phyloP scores from a whole-genome alignment of 2,329 filamentous ascomycete genomes.

The Fonsecaea nubica region DNA sequence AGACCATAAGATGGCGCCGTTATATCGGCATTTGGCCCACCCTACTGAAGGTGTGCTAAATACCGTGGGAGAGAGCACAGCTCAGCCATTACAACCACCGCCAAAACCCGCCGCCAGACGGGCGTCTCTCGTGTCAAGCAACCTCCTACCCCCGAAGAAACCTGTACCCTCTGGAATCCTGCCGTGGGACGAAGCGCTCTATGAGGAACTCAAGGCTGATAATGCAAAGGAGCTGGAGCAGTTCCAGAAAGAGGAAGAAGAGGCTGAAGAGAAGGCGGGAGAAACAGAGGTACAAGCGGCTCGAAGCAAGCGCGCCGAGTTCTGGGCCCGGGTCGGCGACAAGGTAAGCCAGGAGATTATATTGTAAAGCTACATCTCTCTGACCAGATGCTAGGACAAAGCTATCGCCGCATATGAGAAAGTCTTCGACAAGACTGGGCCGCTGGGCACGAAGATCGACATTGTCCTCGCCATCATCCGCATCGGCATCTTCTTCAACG shows the following conservation, averaged over 20 bases:
- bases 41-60: slow-evolving; percentile 80
- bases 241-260: slow-evolving; percentile 86
- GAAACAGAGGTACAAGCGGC: slow-evolving; percentile 94
- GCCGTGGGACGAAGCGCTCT: slow-evolving; percentile 89
- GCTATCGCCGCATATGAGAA: slow-evolving; percentile 90
- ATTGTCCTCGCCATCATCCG: slow-evolving; percentile 95
- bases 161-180: slow-evolving; percentile 70
- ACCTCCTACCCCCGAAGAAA: slow-evolving; percentile 73
- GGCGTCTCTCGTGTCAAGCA: slow-evolving; percentile 70
- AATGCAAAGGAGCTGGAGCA: slow-evolving; percentile 79
- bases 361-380: not conserved
- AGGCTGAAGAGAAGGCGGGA: slow-evolving; percentile 92
- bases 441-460: slow-evolving; percentile 96
- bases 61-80: slow-evolving; percentile 68
- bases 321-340: slow-evolving; percentile 93
- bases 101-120: slow-evolving; percentile 56
- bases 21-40: slow-evolving; percentile 70
- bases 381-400: slow-evolving; percentile 72
- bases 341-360: slow-evolving; percentile 67
- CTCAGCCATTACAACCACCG: slow-evolving; percentile 55
- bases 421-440: slow-evolving; percentile 95
- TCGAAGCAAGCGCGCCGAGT: slow-evolving; percentile 92
- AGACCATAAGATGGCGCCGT: slow-evolving; percentile 70
- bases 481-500: slow-evolving; percentile 93
- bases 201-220: slow-evolving; percentile 75